Conservation (phyloP, 306 rosid genomes). For the Corylus avellana region DNA sequence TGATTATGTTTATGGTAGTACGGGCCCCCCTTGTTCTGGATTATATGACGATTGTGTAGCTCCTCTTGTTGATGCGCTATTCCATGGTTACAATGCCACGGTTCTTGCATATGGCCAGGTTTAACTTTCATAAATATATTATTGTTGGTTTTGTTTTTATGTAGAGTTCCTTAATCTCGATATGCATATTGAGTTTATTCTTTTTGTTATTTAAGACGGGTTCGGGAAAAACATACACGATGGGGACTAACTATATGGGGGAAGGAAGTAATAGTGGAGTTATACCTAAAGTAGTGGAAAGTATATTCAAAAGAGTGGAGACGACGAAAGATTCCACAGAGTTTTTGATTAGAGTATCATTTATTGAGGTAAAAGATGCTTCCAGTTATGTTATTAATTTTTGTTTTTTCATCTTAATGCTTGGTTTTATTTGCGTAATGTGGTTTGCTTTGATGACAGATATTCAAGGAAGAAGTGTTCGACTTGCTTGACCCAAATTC, state of each 20-base stretch:
- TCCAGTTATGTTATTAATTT: neutral
- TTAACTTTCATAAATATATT: neutral
- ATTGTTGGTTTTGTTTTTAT: neutral
- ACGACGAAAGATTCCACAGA: conserved; percentile 47
- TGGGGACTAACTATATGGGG: conserved; percentile 70
- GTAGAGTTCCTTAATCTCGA: neutral
- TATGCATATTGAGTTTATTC: conserved; percentile 9
- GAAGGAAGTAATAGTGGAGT: conserved; percentile 66
- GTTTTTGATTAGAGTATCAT: conserved; percentile 77
- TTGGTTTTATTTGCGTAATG: conserved; percentile 7
- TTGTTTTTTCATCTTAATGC: neutral
- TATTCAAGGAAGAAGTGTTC: conserved; percentile 90
- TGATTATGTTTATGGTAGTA: conserved; percentile 72
- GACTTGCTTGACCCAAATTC: conserved; percentile 76
- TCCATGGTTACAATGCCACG: conserved; percentile 89
- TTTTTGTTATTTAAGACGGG: conserved; percentile 64
- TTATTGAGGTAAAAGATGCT: conserved; percentile 71
- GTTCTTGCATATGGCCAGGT: conserved; percentile 99
- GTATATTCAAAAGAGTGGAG: conserved; percentile 53
- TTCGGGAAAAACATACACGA: conserved; percentile 76
- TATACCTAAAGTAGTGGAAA: conserved; percentile 75
- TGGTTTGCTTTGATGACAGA: conserved; percentile 42
- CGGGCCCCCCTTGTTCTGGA: conserved; percentile 45
- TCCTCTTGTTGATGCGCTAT: conserved; percentile 83
- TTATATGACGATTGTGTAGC: conserved; percentile 81